Conservation (phyloP, 2,329 filamentous ascomycete genomes). For the Hymenoscyphus salicellus region DNA sequence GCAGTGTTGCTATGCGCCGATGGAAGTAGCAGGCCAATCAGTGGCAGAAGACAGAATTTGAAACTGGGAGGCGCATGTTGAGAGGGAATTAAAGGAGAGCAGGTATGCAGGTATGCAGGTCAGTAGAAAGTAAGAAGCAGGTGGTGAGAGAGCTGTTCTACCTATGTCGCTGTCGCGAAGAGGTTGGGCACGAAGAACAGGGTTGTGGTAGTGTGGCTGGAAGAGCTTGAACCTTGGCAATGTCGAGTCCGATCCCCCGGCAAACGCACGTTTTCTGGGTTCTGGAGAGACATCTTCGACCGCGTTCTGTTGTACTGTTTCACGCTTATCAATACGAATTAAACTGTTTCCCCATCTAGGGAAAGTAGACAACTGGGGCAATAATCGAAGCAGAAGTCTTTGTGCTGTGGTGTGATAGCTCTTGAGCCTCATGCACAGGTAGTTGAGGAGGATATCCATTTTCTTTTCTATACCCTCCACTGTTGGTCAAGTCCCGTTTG, state of each 20-base stretch:
- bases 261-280: not conserved
- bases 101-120: not conserved
- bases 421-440: no score
- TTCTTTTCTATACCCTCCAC: not conserved
- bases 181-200: constrained; percentile 1
- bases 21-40: constrained; percentile 11
- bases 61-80: constrained; percentile 22
- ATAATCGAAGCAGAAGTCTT: no score
- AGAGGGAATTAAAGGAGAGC: constrained; percentile 9
- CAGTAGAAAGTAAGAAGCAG: not conserved
- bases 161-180: not conserved
- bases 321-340: no score
- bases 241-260: not conserved
- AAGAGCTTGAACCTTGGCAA: not conserved
- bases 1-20: constrained; percentile 20
- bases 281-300: no score
- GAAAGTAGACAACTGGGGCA: no score
- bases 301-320: no score
- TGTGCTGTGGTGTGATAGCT: no score
- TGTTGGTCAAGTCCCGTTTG: not conserved
- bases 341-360: no score
- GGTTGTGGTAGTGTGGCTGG: constrained; percentile 1
- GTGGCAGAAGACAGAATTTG: not conserved
- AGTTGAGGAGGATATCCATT: no score
- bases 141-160: not conserved